Base-by-base conservation (phyloP, 306 rosid genomes). In the Citrullus mucosospermus region DNA sequence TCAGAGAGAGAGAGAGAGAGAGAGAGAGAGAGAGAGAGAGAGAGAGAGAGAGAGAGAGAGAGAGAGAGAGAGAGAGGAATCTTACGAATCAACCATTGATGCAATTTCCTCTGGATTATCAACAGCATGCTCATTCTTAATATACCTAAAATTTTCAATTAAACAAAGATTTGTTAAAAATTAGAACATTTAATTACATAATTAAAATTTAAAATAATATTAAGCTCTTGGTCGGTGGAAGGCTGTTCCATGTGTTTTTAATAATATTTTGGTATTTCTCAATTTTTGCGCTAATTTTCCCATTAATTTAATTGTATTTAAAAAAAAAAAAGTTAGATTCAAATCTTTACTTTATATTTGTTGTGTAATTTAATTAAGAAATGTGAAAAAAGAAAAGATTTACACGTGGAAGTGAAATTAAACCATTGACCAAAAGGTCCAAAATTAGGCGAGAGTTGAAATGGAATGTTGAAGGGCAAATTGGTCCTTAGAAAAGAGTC, bases 41-140 rank as follows among this genome's bases (percentile, higher is more conserved):
- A 25, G 28, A 25, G 28, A 25, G 28, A 25, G 28, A 25, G 28
- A 25, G 28, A 25, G 28, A 25, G 28, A 25, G 28, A 25, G 28
- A 25, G 28, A 25, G 28, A 25, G 28, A 25, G 28, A 84, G n/a
- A 32, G 58, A 36, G 70, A 30, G 58, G 73, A 75, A 60, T 81
- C 89, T 89, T 88, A 95, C 99, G 78, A 83, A 68, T 91, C 88
- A 65, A 95, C 96, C 96, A 85, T 75, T 6, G 97, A 79, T 78
- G 96, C 96, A 59, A 95, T 82, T 80, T 92, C 96, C 73, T 91
- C 99, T 77, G 97, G 99, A 84, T 92, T 86, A 36, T 88, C 88
- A 55, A 88, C 97, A 38, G 97, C 97, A 60, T 92, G 97, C 81
- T 88, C 90, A 72, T 88, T 88, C 79, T 59, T 39, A 77, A 54